These are phyloP conservation scores for Nelumbo lutea DNA, from an alignment of 164 flowering plant genomes.

Conservation along the genomic window DNA sequence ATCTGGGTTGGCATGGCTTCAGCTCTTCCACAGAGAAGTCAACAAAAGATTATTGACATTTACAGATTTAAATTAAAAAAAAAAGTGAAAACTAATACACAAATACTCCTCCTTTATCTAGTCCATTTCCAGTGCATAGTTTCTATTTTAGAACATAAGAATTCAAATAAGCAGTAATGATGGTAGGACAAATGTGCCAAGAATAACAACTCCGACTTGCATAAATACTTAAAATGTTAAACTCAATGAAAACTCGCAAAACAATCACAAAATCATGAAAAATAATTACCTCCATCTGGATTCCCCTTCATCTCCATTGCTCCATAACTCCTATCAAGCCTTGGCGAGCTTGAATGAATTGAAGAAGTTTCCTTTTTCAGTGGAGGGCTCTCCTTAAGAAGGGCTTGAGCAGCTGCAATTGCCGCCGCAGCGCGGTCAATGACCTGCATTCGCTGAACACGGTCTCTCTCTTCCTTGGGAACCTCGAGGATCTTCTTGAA, in stretches of 20 bases:
- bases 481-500: conserved; percentile 72
- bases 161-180: too few species aligned
- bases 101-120: too few species aligned
- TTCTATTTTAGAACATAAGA: too few species aligned
- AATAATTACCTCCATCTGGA: conserved; percentile 8
- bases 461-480: conserved; percentile 72
- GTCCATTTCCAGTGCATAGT: too few species aligned
- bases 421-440: conserved; percentile 94
- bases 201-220: too few species aligned
- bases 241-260: background rate
- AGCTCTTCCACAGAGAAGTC: too few species aligned
- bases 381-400: conserved; percentile 42
- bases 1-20: too few species aligned
- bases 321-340: background rate
- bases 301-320: background rate
- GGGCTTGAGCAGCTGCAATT: conserved; percentile 69
- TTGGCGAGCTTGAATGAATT: background rate
- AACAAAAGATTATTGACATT: too few species aligned
- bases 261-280: background rate
- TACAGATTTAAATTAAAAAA: too few species aligned
- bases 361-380: background rate
- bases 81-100: too few species aligned
- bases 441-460: conserved; percentile 80
- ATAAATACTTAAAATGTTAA: too few species aligned
- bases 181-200: too few species aligned